Evolutionary conservation across 306 rosid species (phyloP), one percentile per base, ranked within the genome.

Genomic region (Medicago ruthenica): DNA sequence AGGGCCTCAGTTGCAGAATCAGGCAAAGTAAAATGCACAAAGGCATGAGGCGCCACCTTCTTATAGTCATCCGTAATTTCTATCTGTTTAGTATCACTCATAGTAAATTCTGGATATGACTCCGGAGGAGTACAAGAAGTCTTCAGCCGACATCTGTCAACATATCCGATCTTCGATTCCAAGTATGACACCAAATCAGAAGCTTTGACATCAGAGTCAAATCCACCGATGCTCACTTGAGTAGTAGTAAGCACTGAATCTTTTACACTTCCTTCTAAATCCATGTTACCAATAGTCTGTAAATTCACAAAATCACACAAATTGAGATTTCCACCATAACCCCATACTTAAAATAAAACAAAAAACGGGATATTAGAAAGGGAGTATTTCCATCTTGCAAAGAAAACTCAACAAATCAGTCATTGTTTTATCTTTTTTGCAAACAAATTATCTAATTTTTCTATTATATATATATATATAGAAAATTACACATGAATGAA

Each of bases 141-240:
- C 87, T 93, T 90, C 73, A 93, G 66, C 55, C 96, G 81, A 68
- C 98, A 90, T 82, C 96, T 85, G 70, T 74, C 76, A 44, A 93
- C 93, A 54, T 76, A 39, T 81, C 98, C 96, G 59, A 93, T 51
- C 80, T 86, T 80, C 7, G 41, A 86, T 45, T 82, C 79, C 77
- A 93, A 82, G 86, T 60, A 89, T 2, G 4, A 58, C 72, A 71
- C 60, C 2, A 93, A 86, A 31, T 90, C 93, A 39, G 47, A 79
- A 13, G 93, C 96, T 60, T 41, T 89, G 53, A 85, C 83, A 76
- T 87, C 76, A 60, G 62, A 27, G 67, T 61, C 86, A 79, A 93
- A 93, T 67, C 96, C 98, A 7, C 98, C 98, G 13, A 90, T 75
- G 80, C 98, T 89, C 42, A 93, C 76, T 86, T 90, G 96, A 83